phyloP scores from a whole-genome alignment of 192 early-diverging fungal species.

The Dissophora ornata region DNA sequence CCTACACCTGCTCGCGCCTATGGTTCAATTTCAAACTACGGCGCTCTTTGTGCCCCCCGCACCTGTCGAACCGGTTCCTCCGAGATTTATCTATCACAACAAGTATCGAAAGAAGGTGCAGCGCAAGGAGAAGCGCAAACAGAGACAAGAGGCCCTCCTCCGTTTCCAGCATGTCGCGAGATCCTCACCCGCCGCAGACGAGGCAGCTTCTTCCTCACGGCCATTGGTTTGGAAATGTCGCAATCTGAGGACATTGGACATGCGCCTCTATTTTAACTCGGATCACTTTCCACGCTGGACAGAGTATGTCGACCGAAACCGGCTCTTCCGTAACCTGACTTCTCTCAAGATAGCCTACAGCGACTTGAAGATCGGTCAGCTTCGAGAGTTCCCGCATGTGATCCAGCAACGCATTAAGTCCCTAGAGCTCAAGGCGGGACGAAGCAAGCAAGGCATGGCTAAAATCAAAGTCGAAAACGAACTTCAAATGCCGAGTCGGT shows the following conservation, averaged over 20 bases:
- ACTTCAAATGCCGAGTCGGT: neutral
- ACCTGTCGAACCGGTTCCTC: neutral
- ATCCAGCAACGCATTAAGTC: neutral
- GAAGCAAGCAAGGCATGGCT: neutral
- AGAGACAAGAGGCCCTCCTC: neutral
- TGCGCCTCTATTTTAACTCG: too few relatives aligned
- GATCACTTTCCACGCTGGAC: too few relatives aligned
- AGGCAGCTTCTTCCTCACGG: neutral
- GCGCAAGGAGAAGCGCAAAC: neutral
- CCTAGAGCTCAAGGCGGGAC: neutral
- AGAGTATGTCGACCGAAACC: neutral
- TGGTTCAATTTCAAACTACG: neutral
- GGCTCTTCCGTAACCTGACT: neutral
- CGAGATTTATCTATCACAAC: neutral
- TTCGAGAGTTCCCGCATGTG: constrained; percentile 1
- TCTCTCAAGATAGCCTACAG: neutral
- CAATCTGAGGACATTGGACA: neutral
- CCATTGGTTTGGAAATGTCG: neutral
- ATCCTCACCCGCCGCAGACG: too few relatives aligned
- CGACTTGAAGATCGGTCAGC: constrained; percentile 1
- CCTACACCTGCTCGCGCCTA: constrained; percentile 1
- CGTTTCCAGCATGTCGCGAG: constrained; percentile 1
- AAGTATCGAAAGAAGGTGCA: neutral
- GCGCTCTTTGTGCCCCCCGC: neutral
- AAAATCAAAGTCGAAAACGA: neutral